Base-by-base conservation (phyloP, 1,284 basidiomycete genomes). In the Rhizoctonia solani region DNA sequence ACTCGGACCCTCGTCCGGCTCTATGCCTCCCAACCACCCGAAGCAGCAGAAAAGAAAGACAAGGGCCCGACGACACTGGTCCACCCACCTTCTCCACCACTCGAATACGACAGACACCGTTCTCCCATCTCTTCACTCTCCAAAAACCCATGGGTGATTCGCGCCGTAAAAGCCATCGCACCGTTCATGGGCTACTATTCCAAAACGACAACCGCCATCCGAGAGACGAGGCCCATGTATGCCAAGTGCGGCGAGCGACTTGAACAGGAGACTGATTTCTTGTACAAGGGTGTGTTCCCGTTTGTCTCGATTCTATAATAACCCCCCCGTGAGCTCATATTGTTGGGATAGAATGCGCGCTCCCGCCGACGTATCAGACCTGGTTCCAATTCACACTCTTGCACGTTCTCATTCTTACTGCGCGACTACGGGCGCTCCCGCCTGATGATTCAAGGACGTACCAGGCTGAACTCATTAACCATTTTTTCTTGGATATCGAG, bases 381-480 rank as follows among this genome's bases (percentile, higher is more conserved):
- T 99, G 95, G 92, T 98, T 98, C 80, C 93, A 93, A 29, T 81
- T 98, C 63, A 95, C 94, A 49, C 94, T 96, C 71, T 82, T 98
- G 42, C 95, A 99, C 77, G 81, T 98, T 66, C 94, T 95, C 87
- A 82, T 98, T 68, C 85, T 98, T 54, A 88, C 89, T 6, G 89
- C 92, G 52, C 90, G 96, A 21, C 83, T 98, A 27, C 90, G 96
- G 13, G 87, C 92, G 0, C 85, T 99, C 4, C 90, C 92, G 1
- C 73, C 81, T 2, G 82, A 85, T 0, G 81, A 87, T 53, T 90
- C 89, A 23, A 78, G 80, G 70, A 76, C 84, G 71, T 87, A 89
- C 79, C 79, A 88, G 70, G 89, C 95, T 78, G 92, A 88, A 54
- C 82, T 98, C 65, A 83, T 98, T 71, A 94, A 96, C 77, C 94